phyloP scores from a whole-genome alignment of 2,329 filamentous ascomycete genomes.

The Westerdykella aurantiaca region DNA sequence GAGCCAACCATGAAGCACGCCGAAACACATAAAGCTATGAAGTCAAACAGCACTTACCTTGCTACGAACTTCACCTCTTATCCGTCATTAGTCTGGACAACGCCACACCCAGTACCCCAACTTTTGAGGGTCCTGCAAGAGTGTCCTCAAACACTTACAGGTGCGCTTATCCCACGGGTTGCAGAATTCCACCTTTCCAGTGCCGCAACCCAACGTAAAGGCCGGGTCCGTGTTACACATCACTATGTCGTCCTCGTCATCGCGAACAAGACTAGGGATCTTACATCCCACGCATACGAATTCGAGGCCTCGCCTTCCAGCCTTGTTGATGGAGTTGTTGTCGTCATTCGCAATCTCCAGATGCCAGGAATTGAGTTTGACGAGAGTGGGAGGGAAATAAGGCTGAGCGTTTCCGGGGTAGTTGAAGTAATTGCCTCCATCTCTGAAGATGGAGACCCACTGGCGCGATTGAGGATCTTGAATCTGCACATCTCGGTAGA shows the following conservation, averaged over 20 bases:
- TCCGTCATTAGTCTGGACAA: too few relatives aligned
- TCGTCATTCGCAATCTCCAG: background rate
- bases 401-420: slow-evolving; percentile 5
- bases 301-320: slow-evolving; percentile 3
- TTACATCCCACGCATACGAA: slow-evolving; percentile 3
- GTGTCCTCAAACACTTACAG: slow-evolving; percentile 3
- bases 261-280: slow-evolving; percentile 2
- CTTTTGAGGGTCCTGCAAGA: too few relatives aligned
- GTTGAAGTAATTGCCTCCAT: slow-evolving; percentile 5
- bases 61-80: too few relatives aligned
- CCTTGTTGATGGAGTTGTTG: slow-evolving; percentile 4
- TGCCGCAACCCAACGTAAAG: slow-evolving; percentile 8
- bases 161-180: background rate
- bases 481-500: slow-evolving; percentile 3
- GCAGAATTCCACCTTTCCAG: slow-evolving; percentile 1
- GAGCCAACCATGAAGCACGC: too few relatives aligned
- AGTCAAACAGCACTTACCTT: too few relatives aligned
- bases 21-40: too few relatives aligned
- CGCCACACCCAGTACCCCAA: too few relatives aligned
- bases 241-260: slow-evolving; percentile 9
- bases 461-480: too few relatives aligned
- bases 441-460: slow-evolving; percentile 1
- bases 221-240: slow-evolving; percentile 7
- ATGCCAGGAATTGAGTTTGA: slow-evolving; percentile 3
- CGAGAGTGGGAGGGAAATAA: slow-evolving; percentile 10